A percentile compares a stretch with the other conserved stretches of the same genome.
These are phyloP conservation scores for Astrothelium macrocarpum DNA, from an alignment of 495 filamentous ascomycete species.

Conservation along the genomic window DNA sequence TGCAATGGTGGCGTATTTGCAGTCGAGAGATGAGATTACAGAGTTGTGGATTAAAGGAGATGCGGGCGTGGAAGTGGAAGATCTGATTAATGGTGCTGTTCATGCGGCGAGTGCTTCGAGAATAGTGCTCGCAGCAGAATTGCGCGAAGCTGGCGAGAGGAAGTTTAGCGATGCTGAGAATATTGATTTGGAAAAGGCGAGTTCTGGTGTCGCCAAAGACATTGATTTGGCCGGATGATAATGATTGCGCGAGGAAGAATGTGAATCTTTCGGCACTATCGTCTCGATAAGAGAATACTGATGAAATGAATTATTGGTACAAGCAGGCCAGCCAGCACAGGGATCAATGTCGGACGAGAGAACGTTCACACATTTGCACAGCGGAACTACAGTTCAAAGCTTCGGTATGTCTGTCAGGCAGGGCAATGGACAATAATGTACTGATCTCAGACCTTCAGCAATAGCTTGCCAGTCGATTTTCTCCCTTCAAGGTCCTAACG, in stretches of 20 bases:
- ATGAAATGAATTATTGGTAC: no score
- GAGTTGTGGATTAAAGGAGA: slow-evolving; percentile 89
- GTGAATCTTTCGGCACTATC: neutral
- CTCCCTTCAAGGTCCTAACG: slow-evolving; percentile 65
- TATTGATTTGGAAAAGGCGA: neutral
- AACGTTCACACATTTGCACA: no score
- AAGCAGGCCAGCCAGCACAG: no score
- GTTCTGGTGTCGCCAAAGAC: neutral
- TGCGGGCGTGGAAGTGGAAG: slow-evolving; percentile 40
- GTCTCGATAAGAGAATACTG: no score
- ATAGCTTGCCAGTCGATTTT: slow-evolving; percentile 74
- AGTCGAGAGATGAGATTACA: slow-evolving; percentile 80
- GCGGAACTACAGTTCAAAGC: no score
- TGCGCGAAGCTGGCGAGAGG: slow-evolving; percentile 43
- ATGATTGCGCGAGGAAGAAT: neutral
- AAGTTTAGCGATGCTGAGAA: slow-evolving; percentile 15
- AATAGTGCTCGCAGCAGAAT: slow-evolving; percentile 48
- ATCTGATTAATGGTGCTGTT: slow-evolving; percentile 53
- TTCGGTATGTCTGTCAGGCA: neutral
- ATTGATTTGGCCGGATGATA: neutral
- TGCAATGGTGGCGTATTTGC: slow-evolving; percentile 85
- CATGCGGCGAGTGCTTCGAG: slow-evolving; percentile 52
- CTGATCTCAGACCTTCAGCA: slow-evolving; percentile 32
- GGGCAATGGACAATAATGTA: neutral
- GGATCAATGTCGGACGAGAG: no score